A percentile compares a stretch with the other conserved stretches of the same genome.
These are phyloP conservation scores for Blastocystis sp. DNA, from an alignment of 352 stramenopile genomes.

Conservation along the genomic window DNA sequence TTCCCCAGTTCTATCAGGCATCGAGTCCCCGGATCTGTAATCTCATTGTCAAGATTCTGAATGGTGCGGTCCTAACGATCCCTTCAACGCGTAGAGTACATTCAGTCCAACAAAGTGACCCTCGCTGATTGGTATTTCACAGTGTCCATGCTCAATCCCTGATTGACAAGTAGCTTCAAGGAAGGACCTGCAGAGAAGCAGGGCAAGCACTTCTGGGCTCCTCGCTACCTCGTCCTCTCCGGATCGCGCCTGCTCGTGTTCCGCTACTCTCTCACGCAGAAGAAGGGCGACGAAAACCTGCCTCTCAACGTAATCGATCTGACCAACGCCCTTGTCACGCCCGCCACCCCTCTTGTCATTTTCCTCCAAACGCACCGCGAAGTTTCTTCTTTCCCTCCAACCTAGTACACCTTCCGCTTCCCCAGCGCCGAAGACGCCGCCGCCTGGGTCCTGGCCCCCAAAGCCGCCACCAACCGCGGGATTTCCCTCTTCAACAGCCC, in stretches of 20 bases:
- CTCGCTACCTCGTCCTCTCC: conserved; percentile 30
- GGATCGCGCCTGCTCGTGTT: conserved; percentile 47
- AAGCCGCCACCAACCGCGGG: neutral
- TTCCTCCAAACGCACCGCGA: conserved; percentile 41
- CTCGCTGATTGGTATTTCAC: conserved; percentile 20
- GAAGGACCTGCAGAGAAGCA: conserved; percentile 62
- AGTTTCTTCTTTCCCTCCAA: neutral
- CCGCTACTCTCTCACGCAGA: conserved; percentile 12
- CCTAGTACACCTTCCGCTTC: conserved; percentile 51
- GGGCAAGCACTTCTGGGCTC: conserved; percentile 52
- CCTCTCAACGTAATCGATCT: conserved; percentile 59
- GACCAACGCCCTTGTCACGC: conserved; percentile 2
- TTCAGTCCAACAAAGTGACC: neutral
- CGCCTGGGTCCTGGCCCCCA: conserved; percentile 1
- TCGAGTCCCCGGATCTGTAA: conserved; percentile 20
- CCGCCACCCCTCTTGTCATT: neutral
- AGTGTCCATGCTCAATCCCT: neutral
- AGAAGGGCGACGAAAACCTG: conserved; percentile 13
- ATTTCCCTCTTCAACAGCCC: conserved; percentile 49
- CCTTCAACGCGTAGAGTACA: neutral
- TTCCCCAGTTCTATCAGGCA: conserved; percentile 5
- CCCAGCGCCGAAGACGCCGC: neutral
- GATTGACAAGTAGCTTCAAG: conserved; percentile 31
- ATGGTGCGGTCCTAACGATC: neutral
- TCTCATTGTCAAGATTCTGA: conserved; percentile 7